Base-by-base conservation (phyloP, 2,329 filamentous ascomycete genomes). In the Aureobasidium sp. region DNA sequence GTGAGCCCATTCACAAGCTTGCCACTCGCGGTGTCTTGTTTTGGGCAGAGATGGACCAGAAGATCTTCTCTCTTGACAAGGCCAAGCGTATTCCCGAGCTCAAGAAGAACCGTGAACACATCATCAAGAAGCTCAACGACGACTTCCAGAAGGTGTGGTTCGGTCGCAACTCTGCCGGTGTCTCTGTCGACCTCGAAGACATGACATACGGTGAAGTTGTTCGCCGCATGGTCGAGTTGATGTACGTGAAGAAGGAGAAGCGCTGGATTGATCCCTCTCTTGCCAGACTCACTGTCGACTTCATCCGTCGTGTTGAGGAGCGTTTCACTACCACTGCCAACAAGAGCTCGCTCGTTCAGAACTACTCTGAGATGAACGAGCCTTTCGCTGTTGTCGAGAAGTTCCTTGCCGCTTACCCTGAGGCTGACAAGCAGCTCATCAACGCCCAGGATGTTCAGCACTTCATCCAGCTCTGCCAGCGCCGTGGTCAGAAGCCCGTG, bases 91-190 rank as follows among this genome's bases (percentile, higher is more conserved):
- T 96, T 26, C 83, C 88, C 1, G 91, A 94, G 77, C 82, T 97
- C 46, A 90, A 91, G 80, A 95, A 94, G 79, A 87, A 89, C 72
- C 87, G 90, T 58, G 87, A 90, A 53, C 88, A 96, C 78, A 96
- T 96, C 75, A 96, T 97, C 78, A 88, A 92, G 81, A 94, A 93
- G 76, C 85, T 97, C 69, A 97, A 97, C 71, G 91, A 92, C 66
- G 91, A 97, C 74, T 97, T 92, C 81, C 91, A 96, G 69, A 96
- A 96, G 79, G 90, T 95, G 12, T 97, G 92, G 92, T 97, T 97
- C 70, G 92, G 91, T 61, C 86, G 87, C 68, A 94, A 96, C 79
- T 85, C 87, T 71, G 83, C 83, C 56, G 90, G 91, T 60, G 81
- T 92, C 73, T 85, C 90, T 9, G 89, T 92, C 27, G 92, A 97